A percentile compares a stretch with the other conserved stretches of the same genome.
Evolutionary conservation across 148 eudicot species (phyloP).

Genomic region (Arctostaphylos glauca): DNA sequence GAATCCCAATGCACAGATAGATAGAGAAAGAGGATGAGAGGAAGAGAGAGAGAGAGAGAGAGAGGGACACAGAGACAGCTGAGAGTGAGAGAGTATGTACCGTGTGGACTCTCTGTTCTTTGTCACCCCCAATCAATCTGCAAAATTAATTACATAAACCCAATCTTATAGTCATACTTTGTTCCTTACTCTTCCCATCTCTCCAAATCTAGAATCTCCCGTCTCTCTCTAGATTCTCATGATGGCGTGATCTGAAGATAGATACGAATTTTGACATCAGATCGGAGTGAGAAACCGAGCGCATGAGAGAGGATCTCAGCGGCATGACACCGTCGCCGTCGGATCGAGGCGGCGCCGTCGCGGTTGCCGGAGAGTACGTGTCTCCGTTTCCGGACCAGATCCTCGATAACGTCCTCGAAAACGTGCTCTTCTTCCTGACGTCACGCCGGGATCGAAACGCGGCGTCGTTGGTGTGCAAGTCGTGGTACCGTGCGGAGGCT

Average conservation of each 20-base stretch:
- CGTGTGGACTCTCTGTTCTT: constrained; percentile 12
- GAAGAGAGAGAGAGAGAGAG: background rate
- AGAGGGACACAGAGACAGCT: constrained; percentile 15
- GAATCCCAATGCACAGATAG: constrained; percentile 26
- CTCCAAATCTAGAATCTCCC: background rate
- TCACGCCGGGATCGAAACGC: constrained; percentile 60
- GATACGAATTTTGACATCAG: constrained; percentile 4
- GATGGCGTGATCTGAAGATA: constrained; percentile 2
- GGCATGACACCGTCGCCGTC: background rate
- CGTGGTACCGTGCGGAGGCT: constrained; percentile 72
- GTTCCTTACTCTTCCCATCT: background rate
- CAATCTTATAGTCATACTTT: background rate
- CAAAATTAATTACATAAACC: background rate
- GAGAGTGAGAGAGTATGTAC: constrained; percentile 24
- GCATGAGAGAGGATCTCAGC: constrained; percentile 2
- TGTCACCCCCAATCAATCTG: constrained; percentile 5
- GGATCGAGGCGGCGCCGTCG: constrained; percentile 7
- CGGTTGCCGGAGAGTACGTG: constrained; percentile 16
- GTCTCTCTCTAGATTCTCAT: background rate
- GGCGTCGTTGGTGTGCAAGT: constrained; percentile 58
- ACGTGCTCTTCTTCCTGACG: constrained; percentile 59
- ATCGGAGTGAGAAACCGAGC: constrained; percentile 12
- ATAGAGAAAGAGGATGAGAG: background rate
- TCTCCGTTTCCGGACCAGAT: constrained; percentile 65
- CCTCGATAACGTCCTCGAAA: constrained; percentile 73